These are phyloP conservation scores for Candida oleophila DNA, from an alignment of 805 yeast species.

Conservation along the genomic window DNA sequence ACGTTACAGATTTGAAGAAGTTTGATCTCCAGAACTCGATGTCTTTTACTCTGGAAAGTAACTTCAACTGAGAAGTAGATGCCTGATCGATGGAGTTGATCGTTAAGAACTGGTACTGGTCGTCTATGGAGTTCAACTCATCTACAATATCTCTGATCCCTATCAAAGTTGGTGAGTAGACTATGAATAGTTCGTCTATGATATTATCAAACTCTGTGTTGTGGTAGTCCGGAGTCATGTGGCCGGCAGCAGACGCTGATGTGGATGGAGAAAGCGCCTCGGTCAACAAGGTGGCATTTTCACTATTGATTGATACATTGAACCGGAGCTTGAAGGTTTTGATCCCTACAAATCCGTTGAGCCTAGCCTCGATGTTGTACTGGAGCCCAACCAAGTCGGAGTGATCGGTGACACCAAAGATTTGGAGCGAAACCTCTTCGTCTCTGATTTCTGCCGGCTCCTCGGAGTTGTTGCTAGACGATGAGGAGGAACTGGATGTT, in stretches of 20 bases:
- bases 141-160: constrained; percentile 68
- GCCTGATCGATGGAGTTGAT: constrained; percentile 52
- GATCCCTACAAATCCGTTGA: constrained; percentile 32
- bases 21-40: constrained; percentile 66
- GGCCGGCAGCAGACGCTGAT: constrained; percentile 14
- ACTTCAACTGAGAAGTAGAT: constrained; percentile 60
- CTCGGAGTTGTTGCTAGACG: not conserved
- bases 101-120: constrained; percentile 53
- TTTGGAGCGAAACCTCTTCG: constrained; percentile 29
- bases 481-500: not conserved
- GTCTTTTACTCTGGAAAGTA: constrained; percentile 70
- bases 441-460: constrained; percentile 15
- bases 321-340: constrained; percentile 22
- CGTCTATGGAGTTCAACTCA: constrained; percentile 41
- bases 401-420: constrained; percentile 28
- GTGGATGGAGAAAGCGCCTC: constrained; percentile 6
- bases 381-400: constrained; percentile 29
- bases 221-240: constrained; percentile 14
- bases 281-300: constrained; percentile 6
- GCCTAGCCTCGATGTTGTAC: constrained; percentile 40
- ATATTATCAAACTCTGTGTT: constrained; percentile 15
- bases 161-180: constrained; percentile 46
- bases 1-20: constrained; percentile 48
- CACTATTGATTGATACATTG: constrained; percentile 6
- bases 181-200: constrained; percentile 39